Evolutionary conservation across 129 eudicot genomes (phyloP), one percentile per base, ranked within the genome.

Genomic region (Cynara cardunculus): DNA sequence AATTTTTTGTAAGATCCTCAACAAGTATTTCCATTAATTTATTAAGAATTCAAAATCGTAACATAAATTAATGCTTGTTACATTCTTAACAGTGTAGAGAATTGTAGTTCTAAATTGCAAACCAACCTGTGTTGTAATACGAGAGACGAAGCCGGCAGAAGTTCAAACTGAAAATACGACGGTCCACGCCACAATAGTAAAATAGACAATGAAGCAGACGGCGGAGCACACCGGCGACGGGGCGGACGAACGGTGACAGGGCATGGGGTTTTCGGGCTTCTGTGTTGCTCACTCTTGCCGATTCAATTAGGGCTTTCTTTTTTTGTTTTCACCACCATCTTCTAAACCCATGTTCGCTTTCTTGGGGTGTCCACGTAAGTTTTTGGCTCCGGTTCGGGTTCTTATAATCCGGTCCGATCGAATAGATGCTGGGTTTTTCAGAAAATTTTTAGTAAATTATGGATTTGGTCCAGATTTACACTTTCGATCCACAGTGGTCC

Each of bases 131-230:
- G 70, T 65, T 25, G 70, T 65, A 22, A 65, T 22, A 65, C 70
- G 70, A 65, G 26, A 62, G 68, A 62, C 68, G 68, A 21, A 19
- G 70, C 70, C 70, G 70, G 70, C 28, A 65, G 70, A 65, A 65
- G 70, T 65, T 22, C 1, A 6, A 65, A 64, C 13, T 10, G 1
- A 9, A 24, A 7, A 21, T 9, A 8, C 70, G 70, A 65, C 14
- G 13, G 30, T 21, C 5, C 18, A 9, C 7, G 70, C 70, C 14
- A 24, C 30, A 65, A 65, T 25, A 31, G 27, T 65, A 10, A 65
- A 9, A 65, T 22, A 22, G 70, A 24, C 70, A 25, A 65, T 24
- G 31, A 24, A 65, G 70, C 70, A 65, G 70, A 37, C 3, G 76
- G 56, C 31, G 31, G 77, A 16, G 77, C 31, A 24, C 65, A 21